Evolutionary conservation across 2,329 filamentous ascomycete species (phyloP), one percentile per base, ranked within the genome.

Genomic region (Fusarium duplospermum): DNA sequence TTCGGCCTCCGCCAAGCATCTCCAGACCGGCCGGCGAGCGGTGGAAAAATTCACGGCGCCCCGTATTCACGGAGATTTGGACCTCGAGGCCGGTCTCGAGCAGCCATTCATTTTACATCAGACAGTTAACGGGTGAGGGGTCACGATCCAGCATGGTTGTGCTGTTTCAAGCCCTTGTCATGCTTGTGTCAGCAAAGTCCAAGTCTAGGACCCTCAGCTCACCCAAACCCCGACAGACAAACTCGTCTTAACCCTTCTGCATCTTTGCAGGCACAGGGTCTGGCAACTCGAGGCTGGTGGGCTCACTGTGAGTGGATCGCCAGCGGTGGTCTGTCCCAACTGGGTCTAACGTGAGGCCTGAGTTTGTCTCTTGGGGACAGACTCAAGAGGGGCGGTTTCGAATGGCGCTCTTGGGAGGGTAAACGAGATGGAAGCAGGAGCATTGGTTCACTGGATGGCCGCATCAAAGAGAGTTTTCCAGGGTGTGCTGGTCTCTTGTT

Each of bases 161-260:
- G 67, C 36, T 63, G 76, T 77, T 77, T 77, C 76, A 77, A 68
- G 47, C 70, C 73, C 64, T 18, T 60, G 69, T 66, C 62, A 50
- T 42, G n/a, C 52, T 65, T 59, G 71, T 67, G 50, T 64, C 29
- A 45, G 59, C 8, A 20, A 29, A 38, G 20, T 27, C 24, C 18
- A 29, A 38, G 20, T 33, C 36, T 24, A 6, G 58, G 63, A 52
- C 33, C 61, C 66, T 66, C 64, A 64, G 35, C 67, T 68, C 58
- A 67, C 50, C 40, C 38, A 42, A 20, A n/a, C 35, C 36, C 45
- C 31, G 13, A 20, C 40, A 45, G 45, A 27, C 16, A 8, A 16
- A 24, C 54, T 50, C n/a, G 4, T 57, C 36, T 35, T 22, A 40
- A 35, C 36, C 42, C 35, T 57, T 57, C 5, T 40, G 11, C n/a